Percentiles rank a stretch among this genome's conserved stretches.
Conservation (phyloP, 2,329 filamentous ascomycete species). For the Fusarium sp. region DNA sequence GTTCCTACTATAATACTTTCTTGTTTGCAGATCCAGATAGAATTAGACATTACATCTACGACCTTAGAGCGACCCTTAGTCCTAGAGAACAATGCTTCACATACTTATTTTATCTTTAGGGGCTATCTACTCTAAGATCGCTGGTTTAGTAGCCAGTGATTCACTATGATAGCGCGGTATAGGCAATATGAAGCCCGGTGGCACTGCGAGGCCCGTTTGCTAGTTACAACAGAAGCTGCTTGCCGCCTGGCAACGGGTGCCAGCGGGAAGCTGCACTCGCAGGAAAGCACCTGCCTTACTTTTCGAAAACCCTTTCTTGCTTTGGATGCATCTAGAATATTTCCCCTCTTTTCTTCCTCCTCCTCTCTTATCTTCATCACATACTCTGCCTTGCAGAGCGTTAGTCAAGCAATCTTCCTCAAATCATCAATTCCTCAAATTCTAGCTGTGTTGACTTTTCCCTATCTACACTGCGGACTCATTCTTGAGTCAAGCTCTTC, state of each 20-base stretch:
- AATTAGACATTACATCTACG: too few relatives aligned
- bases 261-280: constrained; percentile 10
- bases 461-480: too few relatives aligned
- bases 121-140: too few relatives aligned
- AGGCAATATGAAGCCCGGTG: background rate
- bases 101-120: too few relatives aligned
- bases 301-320: background rate
- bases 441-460: background rate
- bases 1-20: too few relatives aligned
- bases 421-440: constrained; percentile 23
- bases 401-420: constrained; percentile 8
- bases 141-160: background rate
- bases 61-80: too few relatives aligned
- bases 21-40: too few relatives aligned
- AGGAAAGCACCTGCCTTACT: constrained; percentile 6
- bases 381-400: background rate
- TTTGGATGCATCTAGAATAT: background rate
- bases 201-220: constrained; percentile 1
- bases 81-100: too few relatives aligned
- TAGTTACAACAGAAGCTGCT: constrained; percentile 1
- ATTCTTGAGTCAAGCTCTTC: too few relatives aligned
- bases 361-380: background rate
- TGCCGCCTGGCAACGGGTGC: constrained; percentile 21
- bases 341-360: background rate
- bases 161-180: constrained; percentile 2